Evolutionary conservation across 352 stramenopile genomes (phyloP).

Genomic region (Phytophthora meadii): DNA sequence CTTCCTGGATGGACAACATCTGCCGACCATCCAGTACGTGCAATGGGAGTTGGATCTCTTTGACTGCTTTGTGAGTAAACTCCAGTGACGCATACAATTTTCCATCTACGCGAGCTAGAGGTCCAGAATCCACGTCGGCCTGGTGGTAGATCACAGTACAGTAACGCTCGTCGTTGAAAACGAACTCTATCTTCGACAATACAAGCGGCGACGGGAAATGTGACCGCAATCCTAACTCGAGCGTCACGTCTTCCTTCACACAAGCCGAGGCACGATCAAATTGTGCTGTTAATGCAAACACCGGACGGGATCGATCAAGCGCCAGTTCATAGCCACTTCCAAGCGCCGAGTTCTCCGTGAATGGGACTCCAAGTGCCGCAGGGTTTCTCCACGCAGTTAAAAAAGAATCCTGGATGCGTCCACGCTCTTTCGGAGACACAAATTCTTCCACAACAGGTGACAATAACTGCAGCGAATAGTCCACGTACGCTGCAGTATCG

Average conservation of each 20-base stretch:
- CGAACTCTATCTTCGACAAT: conserved; percentile 68
- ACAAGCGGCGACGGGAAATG: conserved; percentile 64
- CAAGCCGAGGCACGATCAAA: conserved; percentile 76
- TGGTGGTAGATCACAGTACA: conserved; percentile 66
- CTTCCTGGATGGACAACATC: conserved; percentile 68
- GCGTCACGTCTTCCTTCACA: conserved; percentile 66
- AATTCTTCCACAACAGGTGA: conserved; percentile 78
- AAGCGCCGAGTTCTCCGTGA: conserved; percentile 47
- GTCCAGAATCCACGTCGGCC: conserved; percentile 19
- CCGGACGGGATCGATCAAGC: conserved; percentile 55
- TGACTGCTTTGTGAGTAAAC: conserved; percentile 50
- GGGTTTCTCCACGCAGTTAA: conserved; percentile 71
- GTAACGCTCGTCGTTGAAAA: conserved; percentile 83
- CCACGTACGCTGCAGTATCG: conserved; percentile 77
- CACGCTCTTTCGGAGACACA: conserved; percentile 61
- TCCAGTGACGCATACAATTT: conserved; percentile 55
- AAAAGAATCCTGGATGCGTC: conserved; percentile 65
- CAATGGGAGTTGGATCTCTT: conserved; percentile 54
- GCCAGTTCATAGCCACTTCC: conserved; percentile 52
- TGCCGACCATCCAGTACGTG: conserved; percentile 61
- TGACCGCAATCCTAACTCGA: conserved; percentile 59
- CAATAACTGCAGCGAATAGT: conserved; percentile 81
- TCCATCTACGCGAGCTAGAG: conserved; percentile 31
- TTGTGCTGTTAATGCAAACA: conserved; percentile 59
- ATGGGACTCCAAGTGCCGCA: conserved; percentile 41